Base-by-base conservation (phyloP, 2,329 filamentous ascomycete genomes). In the Microsporum ferrugineum region DNA sequence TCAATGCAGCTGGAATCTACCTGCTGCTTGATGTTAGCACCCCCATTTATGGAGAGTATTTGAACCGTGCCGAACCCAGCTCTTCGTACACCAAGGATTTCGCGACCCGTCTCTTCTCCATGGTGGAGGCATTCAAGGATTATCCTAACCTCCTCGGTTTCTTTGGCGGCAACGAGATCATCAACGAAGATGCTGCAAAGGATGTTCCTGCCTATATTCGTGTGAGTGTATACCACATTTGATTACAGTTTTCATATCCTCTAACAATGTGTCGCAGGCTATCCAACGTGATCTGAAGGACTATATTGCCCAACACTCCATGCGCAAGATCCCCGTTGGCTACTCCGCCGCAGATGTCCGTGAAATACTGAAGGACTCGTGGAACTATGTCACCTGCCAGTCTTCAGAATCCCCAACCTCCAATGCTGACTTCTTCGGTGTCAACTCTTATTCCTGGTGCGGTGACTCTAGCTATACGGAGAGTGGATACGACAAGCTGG, bases 361-460 rank as follows among this genome's bases (percentile, higher is more conserved):
- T 56, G 71, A 79, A n/a, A 79, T 85, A 58, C 76, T 86, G 34
- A 71, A 79, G 63, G 83, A 85, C 64, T 84, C 82, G 6, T 82
- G 80, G 76, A 76, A 79, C 63, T 87, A 86, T 72, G 75, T 86
- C 66, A 78, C 83, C 64, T 87, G 84, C 73, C 73, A 77, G 41
- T 72, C 79, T 43, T 69, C 74, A 60, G 76, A 78, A 63, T 68
- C 74, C 29, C 79, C 83, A 63, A 71, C 70, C 62, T 83, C 82
- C 17, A 77, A 78, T 36, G 79, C 82, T 33, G 84, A 86, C 70
- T 84, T 87, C 74, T 85, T 86, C 66, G 84, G 84, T 45, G 75
- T 86, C 61, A 87, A 87, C 76, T 84, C 81, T 7, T 87, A 87
- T 76, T 84, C 82, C n/a, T 87, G 84, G 84, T 86, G 84, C 67